A percentile compares a stretch with the other conserved stretches of the same genome.
These are phyloP conservation scores for Diplodia seriata DNA, from an alignment of 2,329 filamentous ascomycete genomes.

Conservation along the genomic window DNA sequence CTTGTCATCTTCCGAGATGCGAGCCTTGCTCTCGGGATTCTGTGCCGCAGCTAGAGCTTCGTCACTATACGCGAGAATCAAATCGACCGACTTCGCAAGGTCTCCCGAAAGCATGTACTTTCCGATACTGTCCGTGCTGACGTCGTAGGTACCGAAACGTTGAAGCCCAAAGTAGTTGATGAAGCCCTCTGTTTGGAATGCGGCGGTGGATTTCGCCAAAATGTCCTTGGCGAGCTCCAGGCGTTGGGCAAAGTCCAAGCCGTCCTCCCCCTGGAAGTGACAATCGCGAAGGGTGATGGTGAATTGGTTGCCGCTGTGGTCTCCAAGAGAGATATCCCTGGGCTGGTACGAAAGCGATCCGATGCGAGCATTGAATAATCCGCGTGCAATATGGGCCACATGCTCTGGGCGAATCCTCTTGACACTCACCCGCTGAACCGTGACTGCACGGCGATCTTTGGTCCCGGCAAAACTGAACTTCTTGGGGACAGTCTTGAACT, in stretches of 20 bases:
- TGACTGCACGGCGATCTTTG: slow-evolving; percentile 87
- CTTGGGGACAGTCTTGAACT: slow-evolving; percentile 72
- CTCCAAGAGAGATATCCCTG: slow-evolving; percentile 77
- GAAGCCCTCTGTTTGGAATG: slow-evolving; percentile 78
- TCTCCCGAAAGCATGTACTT: slow-evolving; percentile 82
- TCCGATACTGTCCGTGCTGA: slow-evolving; percentile 85
- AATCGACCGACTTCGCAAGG: slow-evolving; percentile 79
- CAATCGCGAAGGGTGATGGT: slow-evolving; percentile 90
- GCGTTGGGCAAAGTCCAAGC: slow-evolving; percentile 44
- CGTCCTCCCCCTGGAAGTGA: slow-evolving; percentile 61
- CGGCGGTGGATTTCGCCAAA: slow-evolving; percentile 66
- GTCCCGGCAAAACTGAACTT: slow-evolving; percentile 88
- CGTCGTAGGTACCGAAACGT: slow-evolving; percentile 86
- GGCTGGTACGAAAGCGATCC: slow-evolving; percentile 83
- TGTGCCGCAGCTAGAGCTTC: slow-evolving; percentile 65
- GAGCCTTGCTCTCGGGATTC: slow-evolving; percentile 48
- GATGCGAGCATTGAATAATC: slow-evolving; percentile 67
- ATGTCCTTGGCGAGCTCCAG: slow-evolving; percentile 58
- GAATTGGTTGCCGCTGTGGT: slow-evolving; percentile 90
- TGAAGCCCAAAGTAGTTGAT: slow-evolving; percentile 99
- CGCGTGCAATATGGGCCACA: slow-evolving; percentile 68
- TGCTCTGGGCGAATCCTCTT: slow-evolving; percentile 66
- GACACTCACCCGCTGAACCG: slow-evolving; percentile 79
- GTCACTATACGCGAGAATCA: slow-evolving; percentile 76
- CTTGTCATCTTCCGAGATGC: slow-evolving; percentile 76